phyloP scores from a whole-genome alignment of 2,329 filamentous ascomycete species.

The Aspergillus thermomutatus region DNA sequence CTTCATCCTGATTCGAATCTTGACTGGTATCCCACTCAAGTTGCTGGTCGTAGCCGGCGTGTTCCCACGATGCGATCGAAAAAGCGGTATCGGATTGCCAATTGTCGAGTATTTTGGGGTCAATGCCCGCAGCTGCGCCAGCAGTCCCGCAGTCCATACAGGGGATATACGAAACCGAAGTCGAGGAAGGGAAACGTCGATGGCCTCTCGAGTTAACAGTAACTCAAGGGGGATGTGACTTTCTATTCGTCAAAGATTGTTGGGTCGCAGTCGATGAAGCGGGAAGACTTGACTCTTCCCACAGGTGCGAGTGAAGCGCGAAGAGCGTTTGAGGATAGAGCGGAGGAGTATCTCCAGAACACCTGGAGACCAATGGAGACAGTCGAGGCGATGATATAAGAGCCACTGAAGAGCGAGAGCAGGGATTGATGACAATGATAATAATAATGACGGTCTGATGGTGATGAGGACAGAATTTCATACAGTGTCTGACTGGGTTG shows the following conservation, averaged over 20 bases:
- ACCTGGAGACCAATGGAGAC: neutral
- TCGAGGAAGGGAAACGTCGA: constrained; percentile 2
- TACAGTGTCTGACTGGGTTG: constrained; percentile 10
- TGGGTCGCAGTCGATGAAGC: neutral
- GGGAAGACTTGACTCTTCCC: neutral
- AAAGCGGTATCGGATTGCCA: constrained; percentile 38
- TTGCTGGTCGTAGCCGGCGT: constrained; percentile 32
- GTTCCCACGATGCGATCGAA: constrained; percentile 35
- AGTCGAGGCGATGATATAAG: neutral
- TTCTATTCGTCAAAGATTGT: neutral
- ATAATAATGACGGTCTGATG: neutral
- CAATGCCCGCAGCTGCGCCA: constrained; percentile 37
- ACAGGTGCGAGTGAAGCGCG: neutral
- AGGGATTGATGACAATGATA: constrained; percentile 8
- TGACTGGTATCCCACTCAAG: constrained; percentile 39
- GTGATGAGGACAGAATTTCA: constrained; percentile 12
- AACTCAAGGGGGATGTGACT: constrained; percentile 2
- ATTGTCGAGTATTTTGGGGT: constrained; percentile 41
- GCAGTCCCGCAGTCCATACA: constrained; percentile 39
- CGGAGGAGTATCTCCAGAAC: neutral
- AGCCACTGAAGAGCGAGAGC: constrained; percentile 1
- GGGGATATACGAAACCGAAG: constrained; percentile 10
- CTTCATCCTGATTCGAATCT: constrained; percentile 37
- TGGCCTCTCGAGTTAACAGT: constrained; percentile 14
- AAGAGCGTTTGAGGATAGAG: neutral